Conservation (phyloP, 257 asterid genomes). For the Voacanga thouarsii region DNA sequence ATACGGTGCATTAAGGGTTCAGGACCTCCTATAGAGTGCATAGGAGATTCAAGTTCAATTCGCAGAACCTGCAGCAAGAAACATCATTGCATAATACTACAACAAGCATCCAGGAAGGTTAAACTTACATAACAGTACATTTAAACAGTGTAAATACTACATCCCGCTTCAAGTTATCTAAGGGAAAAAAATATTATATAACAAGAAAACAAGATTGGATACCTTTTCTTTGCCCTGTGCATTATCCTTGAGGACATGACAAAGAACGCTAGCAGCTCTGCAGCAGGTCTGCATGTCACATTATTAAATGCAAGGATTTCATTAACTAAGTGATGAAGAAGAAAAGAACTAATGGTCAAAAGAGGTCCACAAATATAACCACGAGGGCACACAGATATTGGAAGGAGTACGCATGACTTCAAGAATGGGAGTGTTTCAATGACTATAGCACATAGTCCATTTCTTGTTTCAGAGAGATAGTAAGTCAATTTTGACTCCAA, state of each 20-base stretch:
- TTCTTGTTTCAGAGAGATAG: too few relatives aligned
- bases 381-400: neutral
- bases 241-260: slow-evolving; percentile 79
- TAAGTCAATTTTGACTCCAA: neutral
- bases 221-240: slow-evolving; percentile 88
- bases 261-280: slow-evolving; percentile 92
- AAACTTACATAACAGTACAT: neutral
- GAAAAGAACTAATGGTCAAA: neutral
- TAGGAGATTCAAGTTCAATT: slow-evolving; percentile 75
- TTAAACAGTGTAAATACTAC: neutral
- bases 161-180: neutral
- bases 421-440: neutral
- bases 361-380: neutral
- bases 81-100: neutral
- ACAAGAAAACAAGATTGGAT: neutral
- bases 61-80: slow-evolving; percentile 62
- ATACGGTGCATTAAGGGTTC: slow-evolving; percentile 90
- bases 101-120: neutral
- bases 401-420: neutral
- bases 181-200: too few relatives aligned
- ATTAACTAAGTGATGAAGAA: neutral
- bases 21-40: slow-evolving; percentile 60
- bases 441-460: neutral
- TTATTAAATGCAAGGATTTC: neutral
- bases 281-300: slow-evolving; percentile 72